These are phyloP conservation scores for Penicillium sp. DNA, from an alignment of 2,329 filamentous ascomycete genomes.

Conservation along the genomic window DNA sequence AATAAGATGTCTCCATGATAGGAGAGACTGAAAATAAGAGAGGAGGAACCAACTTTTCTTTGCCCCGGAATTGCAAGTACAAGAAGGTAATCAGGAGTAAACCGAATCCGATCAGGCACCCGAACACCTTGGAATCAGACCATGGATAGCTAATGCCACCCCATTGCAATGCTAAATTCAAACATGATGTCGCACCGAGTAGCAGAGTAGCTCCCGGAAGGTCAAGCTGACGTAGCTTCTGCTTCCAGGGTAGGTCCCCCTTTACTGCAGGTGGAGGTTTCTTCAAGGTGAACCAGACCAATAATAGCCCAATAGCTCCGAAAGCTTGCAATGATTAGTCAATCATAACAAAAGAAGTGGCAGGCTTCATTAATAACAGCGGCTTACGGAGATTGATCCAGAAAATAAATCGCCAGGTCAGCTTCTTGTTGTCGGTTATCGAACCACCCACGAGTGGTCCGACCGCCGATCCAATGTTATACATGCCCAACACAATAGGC, in stretches of 20 bases:
- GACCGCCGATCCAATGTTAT: slow-evolving; percentile 27
- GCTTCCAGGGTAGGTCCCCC: slow-evolving; percentile 1
- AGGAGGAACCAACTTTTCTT: slow-evolving; percentile 9
- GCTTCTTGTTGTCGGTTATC: slow-evolving; percentile 25
- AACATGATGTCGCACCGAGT: slow-evolving; percentile 32
- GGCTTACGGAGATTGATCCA: slow-evolving; percentile 45
- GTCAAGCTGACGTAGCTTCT: slow-evolving; percentile 31
- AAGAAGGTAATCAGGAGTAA: slow-evolving; percentile 21
- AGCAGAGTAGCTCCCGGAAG: slow-evolving; percentile 35
- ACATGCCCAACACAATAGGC: slow-evolving; percentile 30
- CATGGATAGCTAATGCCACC: slow-evolving; percentile 34
- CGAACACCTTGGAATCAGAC: slow-evolving; percentile 16
- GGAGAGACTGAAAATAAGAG: not conserved
- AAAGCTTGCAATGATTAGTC: slow-evolving; percentile 3
- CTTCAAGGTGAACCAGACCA: slow-evolving; percentile 7
- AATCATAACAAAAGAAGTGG: not conserved
- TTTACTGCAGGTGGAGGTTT: slow-evolving; percentile 10
- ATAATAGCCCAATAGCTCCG: slow-evolving; percentile 5
- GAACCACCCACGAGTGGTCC: slow-evolving; percentile 33
- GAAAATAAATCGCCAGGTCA: slow-evolving; percentile 45
- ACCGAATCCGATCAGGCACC: slow-evolving; percentile 22
- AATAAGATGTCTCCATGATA: not conserved
- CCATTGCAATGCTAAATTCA: slow-evolving; percentile 43
- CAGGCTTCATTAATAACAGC: not conserved
- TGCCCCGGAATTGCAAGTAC: slow-evolving; percentile 19